A percentile compares a stretch with the other conserved stretches of the same genome.
phyloP scores from a whole-genome alignment of 768 basidiomycete genomes.

The Vishniacozyma victoriae region DNA sequence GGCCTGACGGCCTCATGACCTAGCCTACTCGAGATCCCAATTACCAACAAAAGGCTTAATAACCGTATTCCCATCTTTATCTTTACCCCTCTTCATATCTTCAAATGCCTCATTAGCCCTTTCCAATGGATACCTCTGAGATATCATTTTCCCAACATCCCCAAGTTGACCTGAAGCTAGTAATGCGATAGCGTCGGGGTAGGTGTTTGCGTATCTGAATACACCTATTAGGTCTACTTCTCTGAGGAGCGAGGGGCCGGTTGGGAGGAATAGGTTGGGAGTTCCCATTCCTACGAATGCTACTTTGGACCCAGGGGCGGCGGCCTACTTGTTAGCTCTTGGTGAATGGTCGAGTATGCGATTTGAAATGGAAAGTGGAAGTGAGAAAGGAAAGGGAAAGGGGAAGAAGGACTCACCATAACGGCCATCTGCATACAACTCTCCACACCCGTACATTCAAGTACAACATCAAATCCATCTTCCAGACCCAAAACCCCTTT shows the following conservation, averaged over 20 bases:
- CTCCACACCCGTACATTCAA: slow-evolving; percentile 94
- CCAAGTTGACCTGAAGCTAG: slow-evolving; percentile 64
- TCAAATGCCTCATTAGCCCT: slow-evolving; percentile 73
- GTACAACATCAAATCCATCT: slow-evolving; percentile 85
- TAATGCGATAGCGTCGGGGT: slow-evolving; percentile 74
- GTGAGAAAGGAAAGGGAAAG: not conserved
- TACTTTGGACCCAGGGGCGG: slow-evolving; percentile 77
- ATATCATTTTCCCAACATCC: slow-evolving; percentile 64
- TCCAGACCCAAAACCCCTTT: slow-evolving; percentile 50
- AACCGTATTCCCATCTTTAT: slow-evolving; percentile 72
- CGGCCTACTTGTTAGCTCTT: slow-evolving; percentile 54
- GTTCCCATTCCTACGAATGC: slow-evolving; percentile 96
- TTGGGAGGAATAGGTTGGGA: slow-evolving; percentile 71
- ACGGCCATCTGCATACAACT: slow-evolving; percentile 84
- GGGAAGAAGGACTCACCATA: slow-evolving; percentile 57
- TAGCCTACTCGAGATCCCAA: slow-evolving; percentile 17
- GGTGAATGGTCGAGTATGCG: slow-evolving; percentile 6
- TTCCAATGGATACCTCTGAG: slow-evolving; percentile 53
- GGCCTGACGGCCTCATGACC: too few species aligned
- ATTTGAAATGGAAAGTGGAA: slow-evolving; percentile 9
- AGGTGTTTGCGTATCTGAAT: slow-evolving; percentile 66
- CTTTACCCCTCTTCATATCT: slow-evolving; percentile 67
- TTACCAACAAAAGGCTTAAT: slow-evolving; percentile 75
- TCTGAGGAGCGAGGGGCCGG: slow-evolving; percentile 71
- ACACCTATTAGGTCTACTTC: slow-evolving; percentile 91